These are phyloP conservation scores for Apophysomyces elegans DNA, from an alignment of 371 early-diverging fungal species.

Conservation along the genomic window DNA sequence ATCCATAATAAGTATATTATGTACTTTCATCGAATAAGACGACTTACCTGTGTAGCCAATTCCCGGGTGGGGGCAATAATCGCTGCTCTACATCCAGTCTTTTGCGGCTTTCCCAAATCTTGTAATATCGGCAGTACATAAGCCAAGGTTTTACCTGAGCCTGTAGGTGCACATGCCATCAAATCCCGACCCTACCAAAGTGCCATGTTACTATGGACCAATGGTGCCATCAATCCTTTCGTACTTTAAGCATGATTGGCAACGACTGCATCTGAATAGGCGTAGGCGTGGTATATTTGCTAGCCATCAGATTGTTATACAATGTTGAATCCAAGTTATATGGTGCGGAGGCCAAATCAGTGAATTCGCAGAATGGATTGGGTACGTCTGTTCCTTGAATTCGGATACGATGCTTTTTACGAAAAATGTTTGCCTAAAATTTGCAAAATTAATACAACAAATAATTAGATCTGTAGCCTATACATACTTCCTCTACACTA, in stretches of 20 bases:
- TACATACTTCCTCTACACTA: conserved; percentile 29
- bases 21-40: not conserved
- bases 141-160: conserved; percentile 99
- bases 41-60: conserved; percentile 87
- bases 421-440: conserved; percentile 50
- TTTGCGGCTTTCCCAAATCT: conserved; percentile 74
- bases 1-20: not conserved
- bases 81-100: conserved; percentile 82
- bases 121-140: conserved; percentile 94
- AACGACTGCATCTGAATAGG: conserved; percentile 96
- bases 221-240: not conserved
- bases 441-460: no score
- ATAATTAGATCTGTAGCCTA: not conserved
- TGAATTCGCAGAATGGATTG: conserved; percentile 81
- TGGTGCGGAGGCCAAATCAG: conserved; percentile 70
- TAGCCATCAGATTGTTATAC: conserved; percentile 30
- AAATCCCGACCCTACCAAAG: conserved; percentile 75
- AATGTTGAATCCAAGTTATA: conserved; percentile 67
- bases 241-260: conserved; percentile 78
- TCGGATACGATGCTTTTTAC: conserved; percentile 78
- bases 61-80: conserved; percentile 98
- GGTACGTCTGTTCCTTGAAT: conserved; percentile 90
- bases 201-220: not conserved
- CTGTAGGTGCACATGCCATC: conserved; percentile 95
- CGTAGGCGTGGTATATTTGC: conserved; percentile 85